Conservation (phyloP, 768 basidiomycete species). For the Psilocybe azurescens region DNA sequence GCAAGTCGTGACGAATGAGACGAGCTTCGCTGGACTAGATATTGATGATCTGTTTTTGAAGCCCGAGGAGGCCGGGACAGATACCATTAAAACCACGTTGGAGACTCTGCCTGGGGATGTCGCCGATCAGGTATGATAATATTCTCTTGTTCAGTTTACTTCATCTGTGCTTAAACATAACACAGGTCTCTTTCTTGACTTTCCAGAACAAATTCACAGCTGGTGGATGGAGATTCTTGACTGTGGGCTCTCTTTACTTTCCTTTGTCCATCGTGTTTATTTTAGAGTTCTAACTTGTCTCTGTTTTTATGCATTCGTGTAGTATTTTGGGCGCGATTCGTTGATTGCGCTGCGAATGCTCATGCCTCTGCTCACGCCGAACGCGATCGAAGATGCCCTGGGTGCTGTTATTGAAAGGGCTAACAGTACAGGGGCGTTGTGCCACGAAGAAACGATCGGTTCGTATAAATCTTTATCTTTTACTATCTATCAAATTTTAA, state of each 20-base stretch:
- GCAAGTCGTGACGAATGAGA: slow-evolving; percentile 43
- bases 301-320: not conserved
- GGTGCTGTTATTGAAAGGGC: slow-evolving; percentile 49
- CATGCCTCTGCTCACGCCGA: slow-evolving; percentile 43
- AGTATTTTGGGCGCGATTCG: slow-evolving; percentile 45
- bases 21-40: slow-evolving; percentile 38
- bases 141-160: not conserved
- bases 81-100: slow-evolving; percentile 31
- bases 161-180: not conserved
- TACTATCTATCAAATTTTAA: not conserved
- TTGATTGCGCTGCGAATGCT: slow-evolving; percentile 47
- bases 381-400: slow-evolving; percentile 46
- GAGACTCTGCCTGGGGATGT: slow-evolving; percentile 27
- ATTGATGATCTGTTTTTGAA: slow-evolving; percentile 37
- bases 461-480: not conserved
- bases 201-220: slow-evolving; percentile 45
- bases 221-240: slow-evolving; percentile 52
- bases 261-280: not conserved
- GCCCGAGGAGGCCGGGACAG: slow-evolving; percentile 27
- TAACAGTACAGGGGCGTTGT: slow-evolving; percentile 45
- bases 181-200: slow-evolving; percentile 43
- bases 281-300: not conserved
- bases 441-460: slow-evolving; percentile 49
- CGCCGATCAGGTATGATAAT: slow-evolving; percentile 20
- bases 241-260: slow-evolving; percentile 25